phyloP scores from a whole-genome alignment of 1,139 yeast genomes.

The Kodamaea fungicola region DNA sequence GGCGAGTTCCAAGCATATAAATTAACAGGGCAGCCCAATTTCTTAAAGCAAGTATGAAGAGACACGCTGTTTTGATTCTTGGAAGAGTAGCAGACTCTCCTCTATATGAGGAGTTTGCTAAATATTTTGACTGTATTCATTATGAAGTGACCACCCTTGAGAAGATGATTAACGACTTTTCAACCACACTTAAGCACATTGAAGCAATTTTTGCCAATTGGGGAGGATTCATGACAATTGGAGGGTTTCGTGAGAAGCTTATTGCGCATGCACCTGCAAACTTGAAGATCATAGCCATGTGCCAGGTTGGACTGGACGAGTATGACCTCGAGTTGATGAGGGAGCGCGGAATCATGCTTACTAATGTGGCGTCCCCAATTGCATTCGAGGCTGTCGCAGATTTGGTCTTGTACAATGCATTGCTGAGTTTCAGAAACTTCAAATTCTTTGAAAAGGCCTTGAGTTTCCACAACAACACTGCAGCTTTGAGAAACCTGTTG shows the following conservation, averaged over 20 bases:
- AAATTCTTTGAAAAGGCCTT: slow-evolving; percentile 11
- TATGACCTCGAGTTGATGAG: slow-evolving; percentile 17
- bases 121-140: slow-evolving; percentile 40
- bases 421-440: slow-evolving; percentile 23
- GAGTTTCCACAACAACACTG: slow-evolving; percentile 11
- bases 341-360: slow-evolving; percentile 17
- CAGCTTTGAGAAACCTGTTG: slow-evolving; percentile 12
- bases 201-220: slow-evolving; percentile 23
- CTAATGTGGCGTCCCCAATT: slow-evolving; percentile 19
- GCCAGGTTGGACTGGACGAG: slow-evolving; percentile 22
- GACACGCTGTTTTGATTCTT: slow-evolving; percentile 42
- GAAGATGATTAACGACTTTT: slow-evolving; percentile 28
- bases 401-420: slow-evolving; percentile 18
- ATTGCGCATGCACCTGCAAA: slow-evolving; percentile 16
- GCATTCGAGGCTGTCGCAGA: slow-evolving; percentile 26
- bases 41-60: slow-evolving; percentile 10
- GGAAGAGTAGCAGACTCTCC: slow-evolving; percentile 39
- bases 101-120: slow-evolving; percentile 34
- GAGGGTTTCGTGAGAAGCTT: slow-evolving; percentile 19
- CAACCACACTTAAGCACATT: slow-evolving; percentile 13
- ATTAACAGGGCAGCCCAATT: no score
- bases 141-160: slow-evolving; percentile 41
- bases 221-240: slow-evolving; percentile 17
- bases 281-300: slow-evolving; percentile 18
- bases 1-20: no score